These are phyloP conservation scores for Colletotrichum australisinense DNA, from an alignment of 2,329 filamentous ascomycete genomes.

Conservation along the genomic window DNA sequence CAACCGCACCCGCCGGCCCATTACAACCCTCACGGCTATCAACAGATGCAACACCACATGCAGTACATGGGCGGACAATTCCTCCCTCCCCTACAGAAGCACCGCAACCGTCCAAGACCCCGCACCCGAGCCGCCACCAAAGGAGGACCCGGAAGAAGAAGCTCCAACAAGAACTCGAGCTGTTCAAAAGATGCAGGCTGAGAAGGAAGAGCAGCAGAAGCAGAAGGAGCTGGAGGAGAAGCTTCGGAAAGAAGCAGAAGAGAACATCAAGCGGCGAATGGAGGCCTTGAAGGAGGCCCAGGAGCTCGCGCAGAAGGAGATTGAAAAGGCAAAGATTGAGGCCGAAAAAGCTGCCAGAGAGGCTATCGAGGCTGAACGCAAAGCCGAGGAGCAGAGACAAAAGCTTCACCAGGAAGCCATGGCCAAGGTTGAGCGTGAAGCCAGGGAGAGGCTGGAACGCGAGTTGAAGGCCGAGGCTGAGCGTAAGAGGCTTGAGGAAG, in stretches of 20 bases:
- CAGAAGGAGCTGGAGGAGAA: constrained; percentile 57
- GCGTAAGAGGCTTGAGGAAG: constrained; percentile 50
- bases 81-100: constrained; percentile 54
- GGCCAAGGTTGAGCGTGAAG: constrained; percentile 44
- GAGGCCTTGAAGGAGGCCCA: constrained; percentile 54
- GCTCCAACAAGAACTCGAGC: constrained; percentile 69
- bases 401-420: constrained; percentile 49
- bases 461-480: constrained; percentile 58
- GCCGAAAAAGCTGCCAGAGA: constrained; percentile 56
- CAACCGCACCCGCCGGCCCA: constrained; percentile 44
- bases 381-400: constrained; percentile 58
- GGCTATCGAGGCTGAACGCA: constrained; percentile 57
- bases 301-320: constrained; percentile 58
- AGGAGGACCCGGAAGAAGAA: constrained; percentile 67
- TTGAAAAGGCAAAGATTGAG: constrained; percentile 58
- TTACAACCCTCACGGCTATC: constrained; percentile 44
- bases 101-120: constrained; percentile 50
- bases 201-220: constrained; percentile 57
- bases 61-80: constrained; percentile 52
- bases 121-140: constrained; percentile 53
- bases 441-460: constrained; percentile 50
- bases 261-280: constrained; percentile 53
- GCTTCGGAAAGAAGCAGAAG: constrained; percentile 59
- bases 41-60: constrained; percentile 49
- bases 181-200: constrained; percentile 59